Evolutionary conservation across 2,329 filamentous ascomycete genomes (phyloP).

Genomic region (Microdochium nivale): DNA sequence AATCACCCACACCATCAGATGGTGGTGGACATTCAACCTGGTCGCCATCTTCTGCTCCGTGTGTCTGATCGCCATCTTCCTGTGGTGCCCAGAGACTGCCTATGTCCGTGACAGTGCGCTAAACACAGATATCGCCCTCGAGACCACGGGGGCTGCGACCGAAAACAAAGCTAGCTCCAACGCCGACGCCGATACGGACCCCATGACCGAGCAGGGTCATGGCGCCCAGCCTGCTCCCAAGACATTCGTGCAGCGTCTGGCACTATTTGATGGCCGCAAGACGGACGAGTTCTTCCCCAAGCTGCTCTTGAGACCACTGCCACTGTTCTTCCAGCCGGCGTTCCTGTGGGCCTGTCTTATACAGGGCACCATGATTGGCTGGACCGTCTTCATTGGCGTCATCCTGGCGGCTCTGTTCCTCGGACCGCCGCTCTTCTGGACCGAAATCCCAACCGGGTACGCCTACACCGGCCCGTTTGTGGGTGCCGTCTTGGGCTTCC

Average conservation of each 20-base stretch:
- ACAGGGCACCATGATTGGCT: slow-evolving; percentile 86
- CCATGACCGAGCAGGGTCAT: slow-evolving; percentile 1
- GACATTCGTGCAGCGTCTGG: slow-evolving; percentile 51
- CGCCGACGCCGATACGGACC: not conserved
- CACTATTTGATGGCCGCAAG: slow-evolving; percentile 74
- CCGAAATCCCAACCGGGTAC: slow-evolving; percentile 75
- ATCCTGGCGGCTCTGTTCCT: slow-evolving; percentile 77
- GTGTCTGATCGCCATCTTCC: slow-evolving; percentile 61
- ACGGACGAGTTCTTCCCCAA: slow-evolving; percentile 65
- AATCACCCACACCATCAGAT: slow-evolving; percentile 68
- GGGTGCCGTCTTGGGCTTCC: slow-evolving; percentile 70
- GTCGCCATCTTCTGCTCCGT: slow-evolving; percentile 73
- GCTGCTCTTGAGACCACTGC: slow-evolving; percentile 64
- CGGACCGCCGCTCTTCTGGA: slow-evolving; percentile 72
- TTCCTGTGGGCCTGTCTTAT: slow-evolving; percentile 74
- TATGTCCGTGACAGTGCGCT: slow-evolving; percentile 58
- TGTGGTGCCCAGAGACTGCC: slow-evolving; percentile 80
- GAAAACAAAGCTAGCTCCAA: too few relatives aligned
- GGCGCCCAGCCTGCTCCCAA: slow-evolving; percentile 20
- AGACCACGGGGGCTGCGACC: not conserved
- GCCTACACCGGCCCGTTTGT: slow-evolving; percentile 80
- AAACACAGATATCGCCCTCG: slow-evolving; percentile 57
- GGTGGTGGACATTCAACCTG: slow-evolving; percentile 83
- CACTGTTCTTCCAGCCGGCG: slow-evolving; percentile 74
- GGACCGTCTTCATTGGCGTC: slow-evolving; percentile 88